Evolutionary conservation across 495 filamentous ascomycete genomes (phyloP).

Genomic region (Hyaloscypha bicolor): DNA sequence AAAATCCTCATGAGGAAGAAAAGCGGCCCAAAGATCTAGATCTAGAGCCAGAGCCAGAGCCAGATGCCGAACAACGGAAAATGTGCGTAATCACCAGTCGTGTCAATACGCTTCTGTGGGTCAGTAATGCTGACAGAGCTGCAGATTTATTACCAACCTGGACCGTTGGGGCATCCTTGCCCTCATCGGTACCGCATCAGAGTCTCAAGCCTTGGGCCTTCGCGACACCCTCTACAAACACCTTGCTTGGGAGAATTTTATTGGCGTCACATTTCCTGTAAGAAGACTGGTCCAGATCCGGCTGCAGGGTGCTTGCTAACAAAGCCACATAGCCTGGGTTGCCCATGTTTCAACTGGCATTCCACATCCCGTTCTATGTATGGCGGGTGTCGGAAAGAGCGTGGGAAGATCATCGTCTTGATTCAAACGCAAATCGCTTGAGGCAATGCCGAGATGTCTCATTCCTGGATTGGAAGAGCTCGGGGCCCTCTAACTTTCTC

Average conservation of each 20-base stretch:
- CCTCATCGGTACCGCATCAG: constrained; percentile 10
- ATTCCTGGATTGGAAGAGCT: constrained; percentile 10
- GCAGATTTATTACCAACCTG: constrained; percentile 16
- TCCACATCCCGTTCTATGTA: constrained; percentile 16
- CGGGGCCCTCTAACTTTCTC: constrained; percentile 10
- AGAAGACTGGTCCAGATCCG: not conserved
- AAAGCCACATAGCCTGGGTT: constrained; percentile 10
- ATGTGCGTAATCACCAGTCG: not conserved
- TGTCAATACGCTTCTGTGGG: not conserved
- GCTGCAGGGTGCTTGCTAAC: not conserved
- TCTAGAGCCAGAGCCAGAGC: not conserved
- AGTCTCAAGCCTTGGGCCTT: constrained; percentile 10
- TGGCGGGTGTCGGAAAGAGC: constrained; percentile 2
- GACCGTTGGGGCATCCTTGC: constrained; percentile 17
- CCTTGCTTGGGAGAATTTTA: constrained; percentile 12
- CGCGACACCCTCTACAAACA: constrained; percentile 13
- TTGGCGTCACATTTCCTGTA: constrained; percentile 14
- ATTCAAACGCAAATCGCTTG: constrained; percentile 8
- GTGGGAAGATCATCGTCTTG: constrained; percentile 8
- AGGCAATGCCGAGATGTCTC: constrained; percentile 14
- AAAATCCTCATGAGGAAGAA: not conserved
- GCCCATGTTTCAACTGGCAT: constrained; percentile 13
- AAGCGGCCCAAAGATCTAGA: not conserved
- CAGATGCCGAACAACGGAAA: constrained; percentile 12
- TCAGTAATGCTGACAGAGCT: constrained; percentile 2